These are phyloP conservation scores for Teratosphaeria viscida DNA, from an alignment of 2,329 filamentous ascomycete species.

Conservation along the genomic window DNA sequence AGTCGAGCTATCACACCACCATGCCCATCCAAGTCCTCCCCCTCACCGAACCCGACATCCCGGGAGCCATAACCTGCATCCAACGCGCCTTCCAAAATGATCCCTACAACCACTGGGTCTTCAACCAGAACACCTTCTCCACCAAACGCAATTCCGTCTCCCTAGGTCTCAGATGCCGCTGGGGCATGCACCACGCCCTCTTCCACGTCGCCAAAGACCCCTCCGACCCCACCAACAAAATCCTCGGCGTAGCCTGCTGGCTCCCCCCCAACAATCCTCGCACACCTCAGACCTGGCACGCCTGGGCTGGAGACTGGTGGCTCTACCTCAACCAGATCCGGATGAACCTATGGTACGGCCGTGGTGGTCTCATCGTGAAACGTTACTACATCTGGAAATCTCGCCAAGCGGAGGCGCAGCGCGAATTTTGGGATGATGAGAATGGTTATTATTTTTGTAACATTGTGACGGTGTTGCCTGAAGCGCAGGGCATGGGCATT, in stretches of 20 bases:
- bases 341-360: constrained; percentile 59
- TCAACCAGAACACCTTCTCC: constrained; percentile 39
- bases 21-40: constrained; percentile 42
- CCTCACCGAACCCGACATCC: constrained; percentile 50
- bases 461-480: constrained; percentile 58
- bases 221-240: constrained; percentile 29
- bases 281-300: constrained; percentile 46
- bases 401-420: constrained; percentile 52
- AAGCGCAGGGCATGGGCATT: constrained; percentile 55
- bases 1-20: not conserved
- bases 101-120: constrained; percentile 55
- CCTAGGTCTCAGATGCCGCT: constrained; percentile 54
- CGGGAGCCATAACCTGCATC: constrained; percentile 53
- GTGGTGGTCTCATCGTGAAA: constrained; percentile 56
- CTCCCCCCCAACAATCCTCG: constrained; percentile 42
- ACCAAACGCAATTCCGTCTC: constrained; percentile 51
- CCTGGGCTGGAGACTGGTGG: constrained; percentile 49
- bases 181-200: constrained; percentile 59
- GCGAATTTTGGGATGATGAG: constrained; percentile 52
- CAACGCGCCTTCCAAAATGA: constrained; percentile 57
- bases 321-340: constrained; percentile 55
- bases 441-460: constrained; percentile 68
- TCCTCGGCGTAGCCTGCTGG: constrained; percentile 67
- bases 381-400: constrained; percentile 66
- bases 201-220: constrained; percentile 59